Percentiles rank a stretch among this genome's conserved stretches.
These are phyloP conservation scores for Domatiomyces globalis DNA, from an alignment of 2,329 filamentous ascomycete genomes.

Conservation along the genomic window DNA sequence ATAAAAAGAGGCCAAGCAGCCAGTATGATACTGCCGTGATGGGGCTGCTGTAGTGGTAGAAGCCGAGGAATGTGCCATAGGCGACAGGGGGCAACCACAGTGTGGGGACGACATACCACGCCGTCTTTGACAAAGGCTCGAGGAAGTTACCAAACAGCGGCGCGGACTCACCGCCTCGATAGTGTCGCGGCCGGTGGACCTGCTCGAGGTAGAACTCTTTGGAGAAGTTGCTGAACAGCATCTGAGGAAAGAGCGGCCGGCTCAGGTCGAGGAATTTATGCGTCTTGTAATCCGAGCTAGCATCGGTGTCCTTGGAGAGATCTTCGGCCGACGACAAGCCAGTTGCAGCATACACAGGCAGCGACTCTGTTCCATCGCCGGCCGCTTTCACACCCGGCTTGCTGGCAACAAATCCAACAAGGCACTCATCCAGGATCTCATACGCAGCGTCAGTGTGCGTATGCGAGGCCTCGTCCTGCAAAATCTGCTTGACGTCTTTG, in stretches of 20 bases:
- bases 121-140: slow-evolving; percentile 89
- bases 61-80: slow-evolving; percentile 57
- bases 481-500: slow-evolving; percentile 67
- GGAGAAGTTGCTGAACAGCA: slow-evolving; percentile 74
- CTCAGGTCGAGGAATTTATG: slow-evolving; percentile 90
- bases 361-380: slow-evolving; percentile 29
- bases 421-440: slow-evolving; percentile 76
- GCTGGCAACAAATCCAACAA: slow-evolving; percentile 64
- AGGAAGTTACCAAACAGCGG: slow-evolving; percentile 95
- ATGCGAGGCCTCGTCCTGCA: slow-evolving; percentile 73
- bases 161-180: slow-evolving; percentile 81
- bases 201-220: slow-evolving; percentile 97
- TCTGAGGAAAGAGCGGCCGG: slow-evolving; percentile 69
- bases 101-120: slow-evolving; percentile 80
- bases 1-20: slow-evolving; percentile 57
- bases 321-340: slow-evolving; percentile 86
- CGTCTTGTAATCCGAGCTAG: slow-evolving; percentile 59
- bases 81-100: slow-evolving; percentile 70
- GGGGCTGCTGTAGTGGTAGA: slow-evolving; percentile 31
- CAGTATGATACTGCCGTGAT: slow-evolving; percentile 48
- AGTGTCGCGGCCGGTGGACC: slow-evolving; percentile 88
- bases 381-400: slow-evolving; percentile 41
- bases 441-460: slow-evolving; percentile 85
- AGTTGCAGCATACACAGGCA: slow-evolving; percentile 42
- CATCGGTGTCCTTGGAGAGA: slow-evolving; percentile 71